A percentile compares a stretch with the other conserved stretches of the same genome.
These are phyloP conservation scores for Paraconiothyrium brasiliense DNA, from an alignment of 2,329 filamentous ascomycete species.

Conservation along the genomic window DNA sequence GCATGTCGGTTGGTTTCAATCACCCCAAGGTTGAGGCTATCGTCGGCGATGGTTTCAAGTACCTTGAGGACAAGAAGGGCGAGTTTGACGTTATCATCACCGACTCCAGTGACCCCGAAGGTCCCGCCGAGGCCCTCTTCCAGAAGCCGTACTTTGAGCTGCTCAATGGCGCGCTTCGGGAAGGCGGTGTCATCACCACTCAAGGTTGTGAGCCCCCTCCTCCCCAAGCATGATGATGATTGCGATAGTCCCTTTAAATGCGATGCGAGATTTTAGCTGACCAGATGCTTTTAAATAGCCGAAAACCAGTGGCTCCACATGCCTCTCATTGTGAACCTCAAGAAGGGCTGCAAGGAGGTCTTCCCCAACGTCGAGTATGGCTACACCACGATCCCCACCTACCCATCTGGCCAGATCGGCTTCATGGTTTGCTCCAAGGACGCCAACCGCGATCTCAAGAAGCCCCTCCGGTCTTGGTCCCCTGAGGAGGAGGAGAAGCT, in stretches of 20 bases:
- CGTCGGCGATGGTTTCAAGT: slow-evolving; percentile 98
- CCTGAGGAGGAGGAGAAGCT: slow-evolving; percentile 89
- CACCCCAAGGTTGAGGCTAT: slow-evolving; percentile 94
- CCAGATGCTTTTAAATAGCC: slow-evolving; percentile 62
- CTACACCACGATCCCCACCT: slow-evolving; percentile 99
- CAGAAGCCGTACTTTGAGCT: slow-evolving; percentile 99
- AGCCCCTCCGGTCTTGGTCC: slow-evolving; percentile 82
- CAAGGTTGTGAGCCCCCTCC: slow-evolving; percentile 97
- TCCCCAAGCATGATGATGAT: slow-evolving; percentile 38
- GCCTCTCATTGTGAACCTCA: slow-evolving; percentile 89
- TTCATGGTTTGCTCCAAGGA: slow-evolving; percentile 99
- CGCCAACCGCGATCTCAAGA: slow-evolving; percentile 80
- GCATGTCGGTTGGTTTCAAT: slow-evolving; percentile 91
- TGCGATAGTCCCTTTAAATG: slow-evolving; percentile 25
- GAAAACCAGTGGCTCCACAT: slow-evolving; percentile 99
- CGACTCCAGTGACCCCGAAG: slow-evolving; percentile 96
- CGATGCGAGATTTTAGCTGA: slow-evolving; percentile 35
- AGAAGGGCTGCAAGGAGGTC: slow-evolving; percentile 95
- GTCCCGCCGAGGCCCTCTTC: slow-evolving; percentile 95
- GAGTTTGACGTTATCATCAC: slow-evolving; percentile 99
- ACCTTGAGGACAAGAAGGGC: slow-evolving; percentile 95
- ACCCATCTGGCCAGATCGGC: slow-evolving; percentile 98
- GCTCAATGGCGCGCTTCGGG: slow-evolving; percentile 85
- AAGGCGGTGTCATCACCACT: slow-evolving; percentile 98
- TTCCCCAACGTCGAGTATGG: slow-evolving; percentile 98